Evolutionary conservation across 139 green algal genomes (phyloP), one percentile per base, ranked within the genome.

Genomic region (Coccomyxa sp.): DNA sequence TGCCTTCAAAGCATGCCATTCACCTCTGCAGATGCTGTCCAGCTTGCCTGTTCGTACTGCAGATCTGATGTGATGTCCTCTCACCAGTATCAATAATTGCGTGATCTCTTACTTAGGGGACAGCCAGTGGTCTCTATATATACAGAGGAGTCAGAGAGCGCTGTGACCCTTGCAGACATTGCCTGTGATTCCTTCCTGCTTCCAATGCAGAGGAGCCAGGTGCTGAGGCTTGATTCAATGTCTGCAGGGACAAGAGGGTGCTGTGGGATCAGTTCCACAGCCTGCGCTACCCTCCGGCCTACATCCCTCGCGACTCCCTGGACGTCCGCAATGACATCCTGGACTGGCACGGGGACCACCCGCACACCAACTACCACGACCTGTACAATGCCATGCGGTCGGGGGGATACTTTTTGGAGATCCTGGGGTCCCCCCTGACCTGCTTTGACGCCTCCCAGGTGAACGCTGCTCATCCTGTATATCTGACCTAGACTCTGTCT

Each of bases 301-400:
- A 98, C 86, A 89, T 99, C 31, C 95, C 95, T 0, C 81, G 95
- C 0, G 96, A 99, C 85, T 93, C 95, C n/a, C 80, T 97, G 31
- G 85, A 92, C 39, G 84, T 86, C 37, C 70, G 73, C 27, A 79
- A 87, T 75, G 96, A 99, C 86, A 95, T 99, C 68, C 85, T 99
- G 85, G 96, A 99, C 87, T 99, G 96, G 96, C 95, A 99, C 81
- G 96, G 96, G 24, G 96, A 99, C 88, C 95, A 99, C 85, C 94
- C 91, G 0, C 92, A 95, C 88, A 99, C 96, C 81, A 99, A 99
- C 87, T 99, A 90, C 87, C 94, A 99, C 84, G 89, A 87, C 22
- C 81, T 96, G 75, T 98, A 89, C 81, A 84, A 98, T 79, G 44
- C 44, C 29, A 89, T 99, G 36, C 71, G 81, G 0, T 82, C 93